Conservation (phyloP, 2,329 filamentous ascomycete species). For the Phaeomoniella chlamydospora region DNA sequence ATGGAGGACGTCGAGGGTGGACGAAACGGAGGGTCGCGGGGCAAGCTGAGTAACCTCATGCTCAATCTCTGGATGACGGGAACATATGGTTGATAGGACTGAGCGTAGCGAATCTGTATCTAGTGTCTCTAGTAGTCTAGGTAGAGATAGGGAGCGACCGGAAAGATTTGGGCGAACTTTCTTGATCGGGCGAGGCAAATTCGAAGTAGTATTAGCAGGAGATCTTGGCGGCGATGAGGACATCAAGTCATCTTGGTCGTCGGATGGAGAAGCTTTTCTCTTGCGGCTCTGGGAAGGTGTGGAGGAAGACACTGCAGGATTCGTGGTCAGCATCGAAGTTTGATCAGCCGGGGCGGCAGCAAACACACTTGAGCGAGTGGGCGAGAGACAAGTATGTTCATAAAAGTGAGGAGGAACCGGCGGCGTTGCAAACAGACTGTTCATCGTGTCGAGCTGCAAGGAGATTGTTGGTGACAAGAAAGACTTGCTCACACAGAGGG, state of each 20-base stretch:
- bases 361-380: conserved; percentile 42
- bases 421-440: conserved; percentile 40
- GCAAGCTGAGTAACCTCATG: conserved; percentile 72
- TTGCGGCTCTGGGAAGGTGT: conserved; percentile 40
- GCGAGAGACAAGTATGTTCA: conserved; percentile 43
- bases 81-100: conserved; percentile 81
- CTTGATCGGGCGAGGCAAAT: conserved; percentile 57
- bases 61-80: conserved; percentile 72
- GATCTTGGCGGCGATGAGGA: conserved; percentile 75
- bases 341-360: conserved; percentile 10
- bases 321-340: conserved; percentile 16
- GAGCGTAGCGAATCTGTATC: conserved; percentile 71
- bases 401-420: conserved; percentile 50
- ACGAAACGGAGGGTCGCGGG: conserved; percentile 71
- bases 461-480: no score
- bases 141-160: conserved; percentile 46
- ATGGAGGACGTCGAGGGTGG: conserved; percentile 64
- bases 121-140: conserved; percentile 84
- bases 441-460: conserved; percentile 29
- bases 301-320: conserved; percentile 23
- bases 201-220: conserved; percentile 56
- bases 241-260: conserved; percentile 56
- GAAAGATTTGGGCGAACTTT: conserved; percentile 53
- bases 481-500: no score
- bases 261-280: conserved; percentile 53